Evolutionary conservation across 805 yeast genomes (phyloP).

Genomic region (Ogataea trehaloabstinens): DNA sequence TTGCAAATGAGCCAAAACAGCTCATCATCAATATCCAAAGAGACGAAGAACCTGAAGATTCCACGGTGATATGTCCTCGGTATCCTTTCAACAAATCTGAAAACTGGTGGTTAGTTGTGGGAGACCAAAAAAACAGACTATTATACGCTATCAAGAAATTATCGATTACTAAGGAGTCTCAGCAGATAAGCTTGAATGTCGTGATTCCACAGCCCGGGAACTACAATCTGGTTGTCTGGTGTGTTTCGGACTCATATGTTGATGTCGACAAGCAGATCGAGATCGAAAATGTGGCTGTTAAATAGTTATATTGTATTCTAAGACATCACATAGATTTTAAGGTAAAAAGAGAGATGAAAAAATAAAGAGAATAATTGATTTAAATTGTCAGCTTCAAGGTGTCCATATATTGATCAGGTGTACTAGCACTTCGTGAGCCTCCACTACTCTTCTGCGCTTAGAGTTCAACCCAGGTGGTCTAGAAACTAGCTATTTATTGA

Average conservation of each 20-base stretch:
- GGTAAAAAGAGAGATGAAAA: conserved; percentile 6
- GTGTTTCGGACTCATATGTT: conserved; percentile 86
- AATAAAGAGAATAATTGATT: background rate
- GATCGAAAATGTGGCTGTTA: conserved; percentile 40
- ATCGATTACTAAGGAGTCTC: conserved; percentile 49
- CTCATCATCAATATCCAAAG: conserved; percentile 52
- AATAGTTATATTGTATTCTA: conserved; percentile 11
- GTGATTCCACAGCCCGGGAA: conserved; percentile 59
- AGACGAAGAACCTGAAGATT: conserved; percentile 75
- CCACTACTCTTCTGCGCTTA: too few species aligned
- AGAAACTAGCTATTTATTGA: too few species aligned
- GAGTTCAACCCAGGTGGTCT: too few species aligned
- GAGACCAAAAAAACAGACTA: conserved; percentile 58
- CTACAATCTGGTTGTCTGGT: conserved; percentile 70
- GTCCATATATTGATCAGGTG: too few species aligned
- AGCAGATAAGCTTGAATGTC: conserved; percentile 52
- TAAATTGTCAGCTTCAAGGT: background rate
- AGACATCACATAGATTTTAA: conserved; percentile 2
- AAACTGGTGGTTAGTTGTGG: conserved; percentile 87
- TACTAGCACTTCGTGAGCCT: too few species aligned
- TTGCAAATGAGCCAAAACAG: conserved; percentile 43
- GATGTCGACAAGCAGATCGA: conserved; percentile 88
- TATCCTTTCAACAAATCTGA: conserved; percentile 64
- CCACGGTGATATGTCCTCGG: conserved; percentile 54
- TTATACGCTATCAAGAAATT: conserved; percentile 73